phyloP scores from a whole-genome alignment of 768 basidiomycete species.

The Boletus reticulatus region DNA sequence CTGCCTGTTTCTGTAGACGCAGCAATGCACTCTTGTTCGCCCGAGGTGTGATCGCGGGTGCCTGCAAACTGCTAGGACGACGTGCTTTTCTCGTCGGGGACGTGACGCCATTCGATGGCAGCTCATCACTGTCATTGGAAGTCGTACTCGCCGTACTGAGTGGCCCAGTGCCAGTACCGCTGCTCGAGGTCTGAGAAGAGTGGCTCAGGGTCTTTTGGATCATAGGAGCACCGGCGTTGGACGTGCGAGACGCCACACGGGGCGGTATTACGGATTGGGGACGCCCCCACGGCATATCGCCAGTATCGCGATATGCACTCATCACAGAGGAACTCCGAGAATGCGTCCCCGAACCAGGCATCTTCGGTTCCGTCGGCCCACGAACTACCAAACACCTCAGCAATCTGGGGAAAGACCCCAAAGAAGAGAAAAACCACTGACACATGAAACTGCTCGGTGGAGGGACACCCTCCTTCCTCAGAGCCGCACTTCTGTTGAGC shows the following conservation, averaged over 20 bases:
- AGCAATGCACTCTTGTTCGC: slow-evolving; percentile 74
- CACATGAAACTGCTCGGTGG: slow-evolving; percentile 72
- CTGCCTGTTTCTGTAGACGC: slow-evolving; percentile 62
- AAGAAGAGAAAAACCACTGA: slow-evolving; percentile 37
- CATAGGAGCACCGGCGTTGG: slow-evolving; percentile 15
- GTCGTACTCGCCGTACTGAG: slow-evolving; percentile 27
- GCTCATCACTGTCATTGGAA: slow-evolving; percentile 24
- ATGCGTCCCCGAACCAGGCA: slow-evolving; percentile 34
- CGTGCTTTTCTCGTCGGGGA: slow-evolving; percentile 34
- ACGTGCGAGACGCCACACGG: slow-evolving; percentile 44
- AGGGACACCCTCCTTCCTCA: slow-evolving; percentile 45
- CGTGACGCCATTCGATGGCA: slow-evolving; percentile 7
- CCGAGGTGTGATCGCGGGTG: slow-evolving; percentile 65
- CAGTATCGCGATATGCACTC: slow-evolving; percentile 26
- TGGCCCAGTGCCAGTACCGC: slow-evolving; percentile 25
- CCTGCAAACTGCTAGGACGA: slow-evolving; percentile 55
- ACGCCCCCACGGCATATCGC: slow-evolving; percentile 11
- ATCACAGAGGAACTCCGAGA: slow-evolving; percentile 44
- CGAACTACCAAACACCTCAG: slow-evolving; percentile 42
- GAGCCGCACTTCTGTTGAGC: slow-evolving; percentile 41
- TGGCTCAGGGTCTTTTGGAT: slow-evolving; percentile 20
- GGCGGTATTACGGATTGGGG: slow-evolving; percentile 25
- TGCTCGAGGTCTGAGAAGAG: slow-evolving; percentile 27
- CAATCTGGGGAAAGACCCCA: background rate
- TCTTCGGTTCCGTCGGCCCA: slow-evolving; percentile 38